Base-by-base conservation (phyloP, 345 rosid genomes). In the Lagerstroemia speciosa region DNA sequence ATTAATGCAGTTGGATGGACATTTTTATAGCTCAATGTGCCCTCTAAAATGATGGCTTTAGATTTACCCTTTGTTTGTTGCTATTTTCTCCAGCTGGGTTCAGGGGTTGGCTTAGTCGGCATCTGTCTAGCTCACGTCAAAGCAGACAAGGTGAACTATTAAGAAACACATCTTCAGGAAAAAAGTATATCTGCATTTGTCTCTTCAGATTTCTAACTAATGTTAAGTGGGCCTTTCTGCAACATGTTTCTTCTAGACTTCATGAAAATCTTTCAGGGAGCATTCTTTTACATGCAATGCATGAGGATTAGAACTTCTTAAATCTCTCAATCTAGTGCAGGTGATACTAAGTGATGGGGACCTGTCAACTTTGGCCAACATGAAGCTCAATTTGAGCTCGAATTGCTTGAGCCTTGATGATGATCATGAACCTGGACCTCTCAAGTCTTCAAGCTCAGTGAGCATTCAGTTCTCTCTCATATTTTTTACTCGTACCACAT, bases 61-160 rank as follows among this genome's bases (percentile, higher is more conserved):
- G 8, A 57, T 24, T 50, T 26, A 57, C 62, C 32, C 22, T 6
- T 55, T 16, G 31, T 57, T 57, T 22, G 37, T 37, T 64, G 46
- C 43, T 61, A 22, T 40, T 52, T 46, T 43, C n/a, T 64, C 60
- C 82, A 93, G 98, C 86, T 93, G 71, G 98, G 98, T 75, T 89
- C 92, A 20, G 97, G 98, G 70, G 96, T 85, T 79, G 97, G 96
- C 48, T 68, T 89, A 81, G 86, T 87, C 63, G 96, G 97, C 73
- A 74, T 91, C 69, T 89, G 94, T 63, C 97, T 93, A 48, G 83
- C 92, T 41, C 91, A 85, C 69, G 86, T 85, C 26, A 91, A 86
- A 71, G 96, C 94, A 73, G 83, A 85, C 26, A 65, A 85, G 93
- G 97, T 89, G 74, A 75, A 71, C 34, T 71, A n/a, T 71, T 45